Percentiles rank a stretch among this genome's conserved stretches.
These are phyloP conservation scores for Entrophospora sp. DNA, from an alignment of 192 early-diverging fungal genomes.

Conservation along the genomic window DNA sequence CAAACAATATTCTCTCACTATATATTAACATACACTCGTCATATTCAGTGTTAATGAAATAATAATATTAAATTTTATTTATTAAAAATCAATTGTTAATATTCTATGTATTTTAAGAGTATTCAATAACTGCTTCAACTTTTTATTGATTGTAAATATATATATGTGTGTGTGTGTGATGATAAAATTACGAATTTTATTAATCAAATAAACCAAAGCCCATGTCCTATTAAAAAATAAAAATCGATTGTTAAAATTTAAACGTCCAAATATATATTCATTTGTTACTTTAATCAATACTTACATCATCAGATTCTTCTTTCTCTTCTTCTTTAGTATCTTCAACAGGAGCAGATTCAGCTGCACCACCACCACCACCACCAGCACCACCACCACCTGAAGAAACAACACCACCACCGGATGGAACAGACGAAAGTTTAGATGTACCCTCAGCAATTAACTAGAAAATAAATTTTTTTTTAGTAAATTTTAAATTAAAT, in stretches of 20 bases:
- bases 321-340: conserved; percentile 85
- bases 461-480: conserved; percentile 30
- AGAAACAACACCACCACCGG: conserved; percentile 76
- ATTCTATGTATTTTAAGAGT: no score
- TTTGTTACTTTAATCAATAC: background rate
- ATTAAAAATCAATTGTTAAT: no score
- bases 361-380: conserved; percentile 51
- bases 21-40: no score
- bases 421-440: conserved; percentile 91
- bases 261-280: background rate
- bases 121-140: no score
- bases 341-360: conserved; percentile 37
- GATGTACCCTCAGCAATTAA: conserved; percentile 83
- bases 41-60: no score
- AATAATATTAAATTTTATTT: no score
- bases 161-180: no score
- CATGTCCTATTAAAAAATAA: conserved; percentile 51
- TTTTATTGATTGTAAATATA: no score
- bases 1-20: no score
- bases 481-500: background rate
- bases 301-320: conserved; percentile 76
- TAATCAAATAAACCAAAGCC: conserved; percentile 98
- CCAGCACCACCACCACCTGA: conserved; percentile 55
- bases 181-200: no score
- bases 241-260: background rate